Conservation (phyloP, 2,329 filamentous ascomycete genomes). For the Coniochaeta hoffmannii region DNA sequence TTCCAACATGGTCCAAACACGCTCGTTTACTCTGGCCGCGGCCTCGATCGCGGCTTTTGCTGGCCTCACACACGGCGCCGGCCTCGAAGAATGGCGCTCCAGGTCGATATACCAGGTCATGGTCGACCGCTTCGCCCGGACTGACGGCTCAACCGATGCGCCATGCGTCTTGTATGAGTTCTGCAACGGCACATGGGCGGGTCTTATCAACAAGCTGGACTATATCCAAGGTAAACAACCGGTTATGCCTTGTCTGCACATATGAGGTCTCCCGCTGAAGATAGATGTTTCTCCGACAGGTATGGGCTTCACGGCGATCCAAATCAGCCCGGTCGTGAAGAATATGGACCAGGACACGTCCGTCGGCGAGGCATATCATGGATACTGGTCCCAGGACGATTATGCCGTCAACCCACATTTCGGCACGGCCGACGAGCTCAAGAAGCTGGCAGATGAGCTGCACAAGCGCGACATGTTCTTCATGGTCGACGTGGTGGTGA, state of each 20-base stretch:
- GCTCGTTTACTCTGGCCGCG: slow-evolving; percentile 7
- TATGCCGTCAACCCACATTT: slow-evolving; percentile 49
- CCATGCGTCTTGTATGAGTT: slow-evolving; percentile 39
- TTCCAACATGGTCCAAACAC: slow-evolving; percentile 3
- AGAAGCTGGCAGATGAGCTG: slow-evolving; percentile 39
- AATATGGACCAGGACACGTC: slow-evolving; percentile 25
- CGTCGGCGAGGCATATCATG: slow-evolving; percentile 36
- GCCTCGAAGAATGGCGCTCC: slow-evolving; percentile 35
- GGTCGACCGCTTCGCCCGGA: slow-evolving; percentile 47
- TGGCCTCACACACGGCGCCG: slow-evolving; percentile 35
- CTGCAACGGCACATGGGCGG: slow-evolving; percentile 54
- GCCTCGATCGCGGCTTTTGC: slow-evolving; percentile 17
- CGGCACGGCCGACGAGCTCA: slow-evolving; percentile 52
- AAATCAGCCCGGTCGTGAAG: slow-evolving; percentile 50
- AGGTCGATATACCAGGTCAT: slow-evolving; percentile 52
- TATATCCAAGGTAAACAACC: slow-evolving; percentile 44
- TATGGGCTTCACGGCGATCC: slow-evolving; percentile 52
- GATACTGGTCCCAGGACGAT: slow-evolving; percentile 46
- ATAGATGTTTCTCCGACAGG: slow-evolving; percentile 9
- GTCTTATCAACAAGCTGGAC: slow-evolving; percentile 51
- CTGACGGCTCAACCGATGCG: slow-evolving; percentile 34
- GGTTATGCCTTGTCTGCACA: neutral
- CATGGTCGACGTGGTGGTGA: slow-evolving; percentile 43
- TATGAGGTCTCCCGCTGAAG: neutral
- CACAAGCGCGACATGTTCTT: slow-evolving; percentile 30